These are phyloP conservation scores for Entomortierella beljakovae DNA, from an alignment of 192 early-diverging fungal species.

Conservation along the genomic window DNA sequence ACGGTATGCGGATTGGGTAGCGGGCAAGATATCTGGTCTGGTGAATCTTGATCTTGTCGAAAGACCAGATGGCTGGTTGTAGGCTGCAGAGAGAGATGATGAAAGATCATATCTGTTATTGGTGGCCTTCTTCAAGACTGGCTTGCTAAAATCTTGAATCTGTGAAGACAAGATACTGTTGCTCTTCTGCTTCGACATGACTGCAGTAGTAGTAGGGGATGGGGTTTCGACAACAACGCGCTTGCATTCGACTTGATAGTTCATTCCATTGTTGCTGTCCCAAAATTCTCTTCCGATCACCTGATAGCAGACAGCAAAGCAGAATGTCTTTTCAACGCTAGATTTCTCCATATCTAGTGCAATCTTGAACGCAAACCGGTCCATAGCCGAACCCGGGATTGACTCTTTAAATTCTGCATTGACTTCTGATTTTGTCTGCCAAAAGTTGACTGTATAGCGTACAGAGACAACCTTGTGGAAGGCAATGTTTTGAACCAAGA, in stretches of 20 bases:
- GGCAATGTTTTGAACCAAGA: constrained; percentile 87
- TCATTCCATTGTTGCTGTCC: constrained; percentile 94
- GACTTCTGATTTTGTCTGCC: constrained; percentile 79
- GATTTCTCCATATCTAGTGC: constrained; percentile 57
- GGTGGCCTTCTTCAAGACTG: constrained; percentile 14
- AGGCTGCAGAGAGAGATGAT: constrained; percentile 28
- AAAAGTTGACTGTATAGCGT: constrained; percentile 85
- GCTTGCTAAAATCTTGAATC: constrained; percentile 21
- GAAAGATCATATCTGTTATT: constrained; percentile 31
- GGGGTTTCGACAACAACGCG: constrained; percentile 19
- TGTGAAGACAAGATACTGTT: constrained; percentile 17
- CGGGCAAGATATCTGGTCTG: neutral
- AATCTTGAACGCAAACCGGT: constrained; percentile 75
- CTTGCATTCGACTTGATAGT: constrained; percentile 78
- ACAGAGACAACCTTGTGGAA: constrained; percentile 87
- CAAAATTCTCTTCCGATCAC: constrained; percentile 83
- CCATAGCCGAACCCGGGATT: constrained; percentile 71
- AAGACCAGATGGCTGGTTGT: constrained; percentile 11
- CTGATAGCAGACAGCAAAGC: constrained; percentile 73
- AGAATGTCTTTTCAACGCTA: constrained; percentile 61
- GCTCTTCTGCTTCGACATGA: constrained; percentile 37
- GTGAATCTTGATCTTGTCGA: neutral
- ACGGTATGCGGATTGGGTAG: constrained; percentile 37
- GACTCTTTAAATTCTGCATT: constrained; percentile 72
- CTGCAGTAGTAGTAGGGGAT: neutral